Conservation (phyloP, 2,329 filamentous ascomycete genomes). For the Cytospora leucostoma region DNA sequence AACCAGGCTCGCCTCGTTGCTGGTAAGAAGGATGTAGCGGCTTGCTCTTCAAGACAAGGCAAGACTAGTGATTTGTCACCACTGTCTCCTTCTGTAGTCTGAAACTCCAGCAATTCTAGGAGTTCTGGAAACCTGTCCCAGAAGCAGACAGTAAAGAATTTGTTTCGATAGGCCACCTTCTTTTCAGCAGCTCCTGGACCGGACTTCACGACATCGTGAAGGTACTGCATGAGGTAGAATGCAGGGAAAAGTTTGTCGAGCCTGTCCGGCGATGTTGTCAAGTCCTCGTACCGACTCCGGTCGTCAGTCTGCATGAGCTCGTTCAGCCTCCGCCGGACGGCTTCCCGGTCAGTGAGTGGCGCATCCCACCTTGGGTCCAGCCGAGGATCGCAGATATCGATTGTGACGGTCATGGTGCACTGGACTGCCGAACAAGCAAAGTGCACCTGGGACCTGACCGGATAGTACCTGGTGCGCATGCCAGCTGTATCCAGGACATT, state of each 20-base stretch:
- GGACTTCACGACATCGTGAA: constrained; percentile 22
- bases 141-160: constrained; percentile 26
- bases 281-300: constrained; percentile 49
- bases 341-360: constrained; percentile 47
- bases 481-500: not conserved
- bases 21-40: not conserved
- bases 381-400: constrained; percentile 54
- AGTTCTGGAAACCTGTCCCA: constrained; percentile 16
- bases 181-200: constrained; percentile 9
- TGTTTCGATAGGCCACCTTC: constrained; percentile 25
- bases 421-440: constrained; percentile 45
- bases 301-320: constrained; percentile 45
- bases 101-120: constrained; percentile 21
- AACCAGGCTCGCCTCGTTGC: constrained; percentile 23
- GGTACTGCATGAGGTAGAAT: constrained; percentile 26
- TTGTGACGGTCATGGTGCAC: constrained; percentile 45
- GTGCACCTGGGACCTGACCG: constrained; percentile 39
- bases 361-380: constrained; percentile 46
- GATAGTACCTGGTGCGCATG: constrained; percentile 41
- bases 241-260: constrained; percentile 22
- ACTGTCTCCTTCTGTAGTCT: constrained; percentile 3
- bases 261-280: constrained; percentile 37
- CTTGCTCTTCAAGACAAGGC: constrained; percentile 17
- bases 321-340: constrained; percentile 45
- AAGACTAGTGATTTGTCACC: constrained; percentile 21